Base-by-base conservation (phyloP, 108 stramenopile genomes). In the Halocafeteria seosinensis region DNA sequence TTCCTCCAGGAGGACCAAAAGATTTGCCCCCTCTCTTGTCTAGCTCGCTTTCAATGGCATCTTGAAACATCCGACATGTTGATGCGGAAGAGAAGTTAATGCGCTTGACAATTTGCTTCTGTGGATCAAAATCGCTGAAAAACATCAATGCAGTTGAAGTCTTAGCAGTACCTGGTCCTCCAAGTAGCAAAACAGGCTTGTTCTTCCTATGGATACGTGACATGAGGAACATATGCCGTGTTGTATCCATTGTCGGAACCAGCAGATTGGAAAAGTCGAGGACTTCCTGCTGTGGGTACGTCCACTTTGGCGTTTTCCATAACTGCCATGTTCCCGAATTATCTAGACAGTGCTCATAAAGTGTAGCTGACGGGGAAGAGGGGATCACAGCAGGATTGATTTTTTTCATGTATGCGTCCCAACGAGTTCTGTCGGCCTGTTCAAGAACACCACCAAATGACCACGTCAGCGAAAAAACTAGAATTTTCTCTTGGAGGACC, bases 21-120 rank as follows among this genome's bases (percentile, higher is more conserved):
- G 33, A 65, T 61, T 73, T 75, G 17, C 81, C 81, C 26, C 82
- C 82, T 28, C 80, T 62, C 73, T 83, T 83, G 71, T 83, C 82
- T 30, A 83, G 68, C 50, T 77, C 76, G 28, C 60, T 72, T 51
- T 81, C 82, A 34, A 83, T 61, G 31, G 67, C 9, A 9, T 37
- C 25, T 50, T 76, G 78, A 27, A 76, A 64, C 50, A 71, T 67
- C 21, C 50, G 25, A 21, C 72, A 72, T 28, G 74, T 70, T 8
- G 78, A 73, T 1, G 78, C 71, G 31, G 23, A 66, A 26, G 66
- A 73, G 47, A 78, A 74, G 57, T 71, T 72, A 38, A 78, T n/a
- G 23, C 68, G 28, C 65, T 78, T 78, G n/a, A 69, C 31, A 8
- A 69, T 29, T 51, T 60, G 36, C 1, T 13, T 32, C 1, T 47